These are phyloP conservation scores for Daedalea quercina DNA, from an alignment of 768 basidiomycete genomes.

Conservation along the genomic window DNA sequence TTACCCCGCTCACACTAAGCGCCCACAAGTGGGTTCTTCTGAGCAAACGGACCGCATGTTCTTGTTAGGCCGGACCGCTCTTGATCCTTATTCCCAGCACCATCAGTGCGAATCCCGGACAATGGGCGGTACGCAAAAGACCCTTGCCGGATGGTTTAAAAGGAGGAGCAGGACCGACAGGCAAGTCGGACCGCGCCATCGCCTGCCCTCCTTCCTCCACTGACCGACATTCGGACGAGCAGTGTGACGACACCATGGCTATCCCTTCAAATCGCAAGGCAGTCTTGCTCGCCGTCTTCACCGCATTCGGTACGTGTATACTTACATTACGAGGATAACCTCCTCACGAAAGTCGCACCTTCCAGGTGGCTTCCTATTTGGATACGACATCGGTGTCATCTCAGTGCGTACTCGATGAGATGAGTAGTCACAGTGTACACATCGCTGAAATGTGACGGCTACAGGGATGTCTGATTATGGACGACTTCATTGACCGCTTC, in stretches of 20 bases:
- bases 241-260: conserved; percentile 24
- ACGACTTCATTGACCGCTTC: conserved; percentile 66
- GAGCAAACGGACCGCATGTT: not conserved
- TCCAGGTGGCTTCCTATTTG: conserved; percentile 53
- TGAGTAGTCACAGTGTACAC: not conserved
- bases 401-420: conserved; percentile 36
- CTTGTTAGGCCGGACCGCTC: not conserved
- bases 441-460: not conserved
- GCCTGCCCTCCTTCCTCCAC: not conserved
- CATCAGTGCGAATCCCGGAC: not conserved
- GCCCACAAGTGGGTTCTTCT: not conserved
- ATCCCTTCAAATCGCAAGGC: conserved; percentile 59
- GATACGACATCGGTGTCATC: conserved; percentile 75
- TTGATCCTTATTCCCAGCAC: not conserved
- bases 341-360: not conserved
- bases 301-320: conserved; percentile 58
- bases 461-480: conserved; percentile 75
- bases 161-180: not conserved
- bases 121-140: not conserved
- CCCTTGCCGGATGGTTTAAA: not conserved
- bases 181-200: not conserved
- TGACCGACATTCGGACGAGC: not conserved
- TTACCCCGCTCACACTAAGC: too few species aligned
- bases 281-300: conserved; percentile 59
- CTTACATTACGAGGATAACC: not conserved